Evolutionary conservation across 495 filamentous ascomycete genomes (phyloP).

Genomic region (Xylaria scruposa): DNA sequence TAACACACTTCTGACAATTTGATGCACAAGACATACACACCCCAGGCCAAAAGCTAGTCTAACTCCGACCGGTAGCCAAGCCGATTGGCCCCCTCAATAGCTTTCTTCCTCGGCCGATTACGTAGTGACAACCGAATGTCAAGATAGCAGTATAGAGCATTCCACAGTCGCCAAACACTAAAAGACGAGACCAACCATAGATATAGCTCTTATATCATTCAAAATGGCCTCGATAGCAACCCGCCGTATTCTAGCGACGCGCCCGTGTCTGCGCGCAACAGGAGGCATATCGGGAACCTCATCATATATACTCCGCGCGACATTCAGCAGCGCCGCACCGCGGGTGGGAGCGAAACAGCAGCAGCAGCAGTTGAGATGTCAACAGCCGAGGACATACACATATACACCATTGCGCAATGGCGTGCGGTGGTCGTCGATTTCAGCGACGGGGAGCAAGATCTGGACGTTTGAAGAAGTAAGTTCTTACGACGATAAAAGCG

Average conservation of each 20-base stretch:
- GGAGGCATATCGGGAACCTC: background rate
- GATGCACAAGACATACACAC: too few species aligned
- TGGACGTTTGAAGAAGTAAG: constrained; percentile 56
- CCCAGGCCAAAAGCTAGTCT: too few species aligned
- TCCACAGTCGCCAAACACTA: background rate
- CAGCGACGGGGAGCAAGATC: constrained; percentile 46
- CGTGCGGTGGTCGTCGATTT: constrained; percentile 34
- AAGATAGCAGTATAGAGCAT: background rate
- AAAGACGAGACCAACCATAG: background rate
- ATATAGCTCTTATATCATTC: background rate
- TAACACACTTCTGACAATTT: too few species aligned
- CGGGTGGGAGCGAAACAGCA: background rate
- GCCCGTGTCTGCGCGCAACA: constrained; percentile 9
- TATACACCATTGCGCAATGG: background rate
- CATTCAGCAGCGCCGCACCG: constrained; percentile 5
- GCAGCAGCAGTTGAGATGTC: background rate
- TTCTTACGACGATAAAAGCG: background rate
- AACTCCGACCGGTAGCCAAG: background rate
- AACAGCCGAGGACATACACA: background rate
- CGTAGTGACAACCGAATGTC: background rate
- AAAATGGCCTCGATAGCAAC: constrained; percentile 16
- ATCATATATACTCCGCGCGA: constrained; percentile 1
- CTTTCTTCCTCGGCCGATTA: constrained; percentile 7
- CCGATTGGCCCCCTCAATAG: constrained; percentile 14
- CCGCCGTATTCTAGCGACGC: constrained; percentile 14